phyloP scores from a whole-genome alignment of 2,329 filamentous ascomycete species.

The Sporothrix curviconia region DNA sequence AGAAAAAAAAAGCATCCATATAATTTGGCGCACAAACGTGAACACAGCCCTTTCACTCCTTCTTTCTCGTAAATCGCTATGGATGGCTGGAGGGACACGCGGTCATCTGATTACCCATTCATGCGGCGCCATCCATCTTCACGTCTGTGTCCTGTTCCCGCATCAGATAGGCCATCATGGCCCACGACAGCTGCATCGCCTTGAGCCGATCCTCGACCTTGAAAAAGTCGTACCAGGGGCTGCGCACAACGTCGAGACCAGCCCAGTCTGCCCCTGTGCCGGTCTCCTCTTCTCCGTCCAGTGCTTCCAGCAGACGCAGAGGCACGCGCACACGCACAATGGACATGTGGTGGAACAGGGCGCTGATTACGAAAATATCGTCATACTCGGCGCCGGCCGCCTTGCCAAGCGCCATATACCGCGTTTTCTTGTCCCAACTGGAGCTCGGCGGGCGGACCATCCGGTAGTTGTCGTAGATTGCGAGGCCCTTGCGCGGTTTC shows the following conservation, averaged over 20 bases:
- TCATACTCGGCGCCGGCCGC: constrained; percentile 43
- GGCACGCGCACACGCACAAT: constrained; percentile 55
- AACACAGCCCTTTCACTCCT: too few relatives aligned
- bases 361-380: constrained; percentile 56
- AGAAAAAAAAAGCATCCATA: too few relatives aligned
- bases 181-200: constrained; percentile 53
- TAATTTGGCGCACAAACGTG: too few relatives aligned
- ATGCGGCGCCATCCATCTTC: constrained; percentile 10
- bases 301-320: constrained; percentile 42
- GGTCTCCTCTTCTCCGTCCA: constrained; percentile 40
- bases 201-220: constrained; percentile 45
- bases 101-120: background rate
- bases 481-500: constrained; percentile 48
- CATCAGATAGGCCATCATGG: constrained; percentile 56
- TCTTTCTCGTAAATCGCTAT: too few relatives aligned
- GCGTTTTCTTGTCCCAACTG: constrained; percentile 55
- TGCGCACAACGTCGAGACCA: constrained; percentile 50
- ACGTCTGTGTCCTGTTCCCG: constrained; percentile 28
- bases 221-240: constrained; percentile 57
- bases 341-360: constrained; percentile 55
- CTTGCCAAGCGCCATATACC: constrained; percentile 52
- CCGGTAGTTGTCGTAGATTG: constrained; percentile 57
- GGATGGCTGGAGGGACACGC: too few relatives aligned
- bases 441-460: constrained; percentile 52
- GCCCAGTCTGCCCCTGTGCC: constrained; percentile 3